A percentile compares a stretch with the other conserved stretches of the same genome.
Conservation (phyloP, 345 rosid species). For the Capsella bursapastoris region DNA sequence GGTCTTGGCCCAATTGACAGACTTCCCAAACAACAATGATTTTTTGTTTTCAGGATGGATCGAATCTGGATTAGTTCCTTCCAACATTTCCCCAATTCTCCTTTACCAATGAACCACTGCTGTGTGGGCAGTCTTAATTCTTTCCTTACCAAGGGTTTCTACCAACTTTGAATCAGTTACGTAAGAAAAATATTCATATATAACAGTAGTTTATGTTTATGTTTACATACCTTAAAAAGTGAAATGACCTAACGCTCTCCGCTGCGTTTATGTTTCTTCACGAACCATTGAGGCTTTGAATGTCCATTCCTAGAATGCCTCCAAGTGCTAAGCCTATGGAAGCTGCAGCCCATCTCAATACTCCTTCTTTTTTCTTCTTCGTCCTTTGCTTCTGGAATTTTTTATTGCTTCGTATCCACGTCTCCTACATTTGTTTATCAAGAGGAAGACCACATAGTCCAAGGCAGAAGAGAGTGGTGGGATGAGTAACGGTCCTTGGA, state of each 20-base stretch:
- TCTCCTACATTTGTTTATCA: not conserved
- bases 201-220: too few relatives aligned
- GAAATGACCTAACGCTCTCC: not conserved
- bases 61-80: too few relatives aligned
- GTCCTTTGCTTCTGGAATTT: not conserved
- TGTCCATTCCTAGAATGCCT: not conserved
- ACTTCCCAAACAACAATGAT: too few relatives aligned
- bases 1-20: too few relatives aligned
- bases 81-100: too few relatives aligned
- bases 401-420: too few relatives aligned
- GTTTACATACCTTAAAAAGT: not conserved
- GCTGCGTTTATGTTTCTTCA: not conserved
- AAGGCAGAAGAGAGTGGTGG: not conserved
- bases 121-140: not conserved
- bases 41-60: too few relatives aligned
- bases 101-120: too few relatives aligned
- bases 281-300: conserved; percentile 8
- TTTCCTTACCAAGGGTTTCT: not conserved
- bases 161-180: too few relatives aligned
- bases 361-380: not conserved
- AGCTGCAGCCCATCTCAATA: conserved; percentile 11
- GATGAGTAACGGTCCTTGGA: not conserved
- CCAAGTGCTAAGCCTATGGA: conserved; percentile 22
- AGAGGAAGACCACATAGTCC: conserved; percentile 25
- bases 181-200: too few relatives aligned